Evolutionary conservation across 176 grass and related monocot genomes (phyloP), one percentile per base, ranked within the genome.

Genomic region (Metroxylon sagu): DNA sequence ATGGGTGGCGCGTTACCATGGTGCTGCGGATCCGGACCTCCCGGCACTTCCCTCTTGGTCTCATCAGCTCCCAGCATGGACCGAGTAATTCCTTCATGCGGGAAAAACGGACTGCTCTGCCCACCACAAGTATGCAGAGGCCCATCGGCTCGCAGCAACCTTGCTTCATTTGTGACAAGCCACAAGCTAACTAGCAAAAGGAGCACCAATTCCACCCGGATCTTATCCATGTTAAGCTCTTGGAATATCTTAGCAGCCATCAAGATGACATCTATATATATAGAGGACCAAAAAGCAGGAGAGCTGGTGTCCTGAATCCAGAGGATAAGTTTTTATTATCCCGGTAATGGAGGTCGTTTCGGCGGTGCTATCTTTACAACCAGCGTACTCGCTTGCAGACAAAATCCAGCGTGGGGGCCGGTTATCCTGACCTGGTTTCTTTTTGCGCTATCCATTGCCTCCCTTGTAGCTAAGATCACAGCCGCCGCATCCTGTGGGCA

Each of bases 21-120:
- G 57, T 77, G 74, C 18, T 61, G 65, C 53, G 26, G 48, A 18
- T 77, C 56, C 0, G 74, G 74, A 2, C 74, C 74, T 5, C 74
- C 56, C 3, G 65, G 65, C 16, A 69, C 64, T 19, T 69, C 56
- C 60, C 65, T 58, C 53, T 61, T 49, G 4, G 17, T 54, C 0
- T 16, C 19, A 10, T 49, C 43, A 7, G 10, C 56, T 7, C 54
- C 64, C 31, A 64, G 53, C 17, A 28, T 49, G 6, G 49, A 35
- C 58, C 19, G 26, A 53, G 29, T 15, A 25, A 28, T 69, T 43
- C 58, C 39, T 5, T 21, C 49, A 48, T 29, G 53, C 8, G 3
- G 6, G 8, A 43, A 27, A 62, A 61, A 54, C 49, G 5, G 26
- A 77, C 74, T 26, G 54, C 53, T 18, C 0, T 52, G 26, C 35